Conservation (phyloP, 2,329 filamentous ascomycete genomes). For the Corniculantispora saksenae region DNA sequence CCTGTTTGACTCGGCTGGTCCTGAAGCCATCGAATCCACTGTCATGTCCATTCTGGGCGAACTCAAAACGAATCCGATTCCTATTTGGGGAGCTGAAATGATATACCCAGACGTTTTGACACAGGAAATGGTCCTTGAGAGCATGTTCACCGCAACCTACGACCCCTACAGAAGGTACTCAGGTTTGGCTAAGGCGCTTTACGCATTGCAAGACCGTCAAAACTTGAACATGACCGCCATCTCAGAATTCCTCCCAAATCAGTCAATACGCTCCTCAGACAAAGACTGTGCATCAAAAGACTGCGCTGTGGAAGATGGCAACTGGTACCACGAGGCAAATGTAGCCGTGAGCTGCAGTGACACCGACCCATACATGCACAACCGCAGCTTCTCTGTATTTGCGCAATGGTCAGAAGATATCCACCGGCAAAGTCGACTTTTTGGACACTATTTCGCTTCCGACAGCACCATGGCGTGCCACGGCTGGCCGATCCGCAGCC, state of each 20-base stretch:
- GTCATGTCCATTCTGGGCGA: not conserved
- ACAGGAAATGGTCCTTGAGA: not conserved
- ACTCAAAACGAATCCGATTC: not conserved
- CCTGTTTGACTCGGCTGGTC: not conserved
- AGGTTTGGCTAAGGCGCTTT: not conserved
- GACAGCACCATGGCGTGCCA: constrained; percentile 2
- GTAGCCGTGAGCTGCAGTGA: constrained; percentile 6
- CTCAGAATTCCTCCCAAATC: not conserved
- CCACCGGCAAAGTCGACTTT: not conserved
- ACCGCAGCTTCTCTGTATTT: not conserved
- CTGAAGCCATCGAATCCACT: not conserved
- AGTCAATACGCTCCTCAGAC: not conserved
- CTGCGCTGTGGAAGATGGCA: not conserved
- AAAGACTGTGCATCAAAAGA: not conserved
- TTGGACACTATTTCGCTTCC: not conserved
- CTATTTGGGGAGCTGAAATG: not conserved
- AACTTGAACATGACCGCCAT: not conserved
- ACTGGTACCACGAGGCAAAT: constrained; percentile 5
- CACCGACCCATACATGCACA: not conserved
- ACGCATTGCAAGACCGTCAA: not conserved
- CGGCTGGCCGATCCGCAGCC: not conserved
- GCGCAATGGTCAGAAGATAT: not conserved
- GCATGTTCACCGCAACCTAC: constrained; percentile 1
- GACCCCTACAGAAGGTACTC: not conserved
- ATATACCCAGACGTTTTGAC: not conserved